A percentile compares a stretch with the other conserved stretches of the same genome.
Evolutionary conservation across 495 filamentous ascomycete species (phyloP).

Genomic region (Jackrogersella multiformis): DNA sequence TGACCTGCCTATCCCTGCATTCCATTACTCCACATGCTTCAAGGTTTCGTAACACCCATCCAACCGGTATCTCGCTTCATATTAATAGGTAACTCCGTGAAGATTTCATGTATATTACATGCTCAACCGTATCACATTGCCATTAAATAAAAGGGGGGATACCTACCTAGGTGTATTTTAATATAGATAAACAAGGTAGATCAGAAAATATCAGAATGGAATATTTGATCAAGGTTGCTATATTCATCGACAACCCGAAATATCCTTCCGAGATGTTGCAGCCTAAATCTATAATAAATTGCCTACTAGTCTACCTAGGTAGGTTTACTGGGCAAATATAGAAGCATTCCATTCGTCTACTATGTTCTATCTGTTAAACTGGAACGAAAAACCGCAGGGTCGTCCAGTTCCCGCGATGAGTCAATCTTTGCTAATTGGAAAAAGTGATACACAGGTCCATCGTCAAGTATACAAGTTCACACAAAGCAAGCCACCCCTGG

Average conservation of each 20-base stretch:
- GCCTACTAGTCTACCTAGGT: background rate
- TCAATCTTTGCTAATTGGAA: background rate
- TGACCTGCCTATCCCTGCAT: conserved; percentile 6
- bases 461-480: conserved; percentile 8
- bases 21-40: no score
- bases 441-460: conserved; percentile 3
- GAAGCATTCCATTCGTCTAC: background rate
- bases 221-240: background rate
- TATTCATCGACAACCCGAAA: background rate
- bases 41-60: background rate
- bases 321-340: background rate
- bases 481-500: background rate
- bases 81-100: background rate
- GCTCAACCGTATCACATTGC: background rate
- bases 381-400: background rate
- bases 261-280: conserved; percentile 7
- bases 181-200: conserved; percentile 13
- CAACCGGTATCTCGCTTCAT: conserved; percentile 4
- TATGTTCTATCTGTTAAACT: background rate
- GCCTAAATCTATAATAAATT: conserved; percentile 23
- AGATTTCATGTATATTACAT: background rate
- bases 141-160: no score
- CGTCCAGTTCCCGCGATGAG: background rate
- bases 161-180: no score
- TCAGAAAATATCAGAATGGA: no score